These are phyloP conservation scores for Amphicarpaea edgeworthii DNA, from an alignment of 306 rosid species.

Conservation along the genomic window DNA sequence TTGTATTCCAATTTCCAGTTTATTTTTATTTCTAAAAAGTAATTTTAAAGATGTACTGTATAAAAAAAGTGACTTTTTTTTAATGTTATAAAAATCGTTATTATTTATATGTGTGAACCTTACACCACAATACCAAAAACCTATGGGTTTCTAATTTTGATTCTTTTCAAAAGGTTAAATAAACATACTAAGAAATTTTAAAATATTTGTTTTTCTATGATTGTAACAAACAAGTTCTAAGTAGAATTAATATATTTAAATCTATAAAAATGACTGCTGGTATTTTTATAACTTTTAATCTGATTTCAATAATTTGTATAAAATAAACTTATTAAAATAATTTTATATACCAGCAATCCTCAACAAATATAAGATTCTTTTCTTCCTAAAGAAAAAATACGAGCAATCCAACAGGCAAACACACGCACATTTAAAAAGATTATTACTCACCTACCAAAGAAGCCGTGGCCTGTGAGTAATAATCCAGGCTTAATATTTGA, in stretches of 20 bases:
- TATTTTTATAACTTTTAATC: neutral
- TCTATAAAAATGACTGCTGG: neutral
- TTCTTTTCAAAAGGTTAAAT: neutral
- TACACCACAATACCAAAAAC: no score
- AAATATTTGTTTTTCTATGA: neutral
- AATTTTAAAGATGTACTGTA: neutral
- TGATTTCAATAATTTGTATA: neutral
- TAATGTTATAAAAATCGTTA: neutral
- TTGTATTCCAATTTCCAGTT: neutral
- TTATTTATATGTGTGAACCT: no score
- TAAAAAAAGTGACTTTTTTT: neutral
- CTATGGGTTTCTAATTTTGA: neutral
- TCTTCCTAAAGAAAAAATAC: no score
- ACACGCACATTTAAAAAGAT: no score
- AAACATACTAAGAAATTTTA: neutral
- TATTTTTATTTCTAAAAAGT: neutral
- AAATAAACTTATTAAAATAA: no score
- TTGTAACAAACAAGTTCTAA: neutral
- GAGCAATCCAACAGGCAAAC: neutral
- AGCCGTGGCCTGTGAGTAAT: no score
- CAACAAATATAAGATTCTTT: no score
- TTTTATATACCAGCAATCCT: neutral
- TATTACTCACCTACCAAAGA: no score
- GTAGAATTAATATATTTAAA: neutral
- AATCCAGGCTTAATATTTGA: neutral